Conservation (phyloP, 2,329 filamentous ascomycete species). For the Ascochyta viciae-villosae region DNA sequence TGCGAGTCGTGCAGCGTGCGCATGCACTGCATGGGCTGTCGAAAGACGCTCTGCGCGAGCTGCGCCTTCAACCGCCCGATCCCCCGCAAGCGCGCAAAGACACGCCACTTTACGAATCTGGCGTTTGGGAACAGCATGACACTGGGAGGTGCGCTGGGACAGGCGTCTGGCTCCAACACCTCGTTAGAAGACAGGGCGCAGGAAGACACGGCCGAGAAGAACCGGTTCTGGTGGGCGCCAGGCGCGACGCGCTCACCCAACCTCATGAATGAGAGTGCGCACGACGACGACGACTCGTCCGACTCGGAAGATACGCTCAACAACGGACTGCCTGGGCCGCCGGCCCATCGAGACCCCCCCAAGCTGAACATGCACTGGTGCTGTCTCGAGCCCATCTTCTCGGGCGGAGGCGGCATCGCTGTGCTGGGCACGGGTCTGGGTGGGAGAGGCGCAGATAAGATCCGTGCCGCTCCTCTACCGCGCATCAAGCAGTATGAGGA, state of each 20-base stretch:
- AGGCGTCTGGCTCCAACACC: constrained; percentile 39
- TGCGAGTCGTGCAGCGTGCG: constrained; percentile 67
- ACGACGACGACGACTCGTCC: constrained; percentile 47
- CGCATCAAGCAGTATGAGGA: constrained; percentile 63
- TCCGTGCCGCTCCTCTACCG: constrained; percentile 65
- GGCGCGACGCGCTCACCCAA: constrained; percentile 63
- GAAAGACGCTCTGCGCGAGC: constrained; percentile 66
- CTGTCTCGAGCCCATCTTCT: constrained; percentile 66
- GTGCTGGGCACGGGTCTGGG: constrained; percentile 58
- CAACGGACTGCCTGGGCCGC: constrained; percentile 45
- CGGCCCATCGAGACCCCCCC: constrained; percentile 51
- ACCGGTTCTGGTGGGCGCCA: constrained; percentile 66
- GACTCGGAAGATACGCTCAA: constrained; percentile 49
- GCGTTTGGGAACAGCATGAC: constrained; percentile 44
- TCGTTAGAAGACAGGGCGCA: constrained; percentile 32
- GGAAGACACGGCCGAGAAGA: constrained; percentile 30
- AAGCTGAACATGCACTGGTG: constrained; percentile 66
- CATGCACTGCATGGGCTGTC: constrained; percentile 68
- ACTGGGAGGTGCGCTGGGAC: constrained; percentile 34
- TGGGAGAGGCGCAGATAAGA: constrained; percentile 61
- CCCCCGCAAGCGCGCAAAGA: constrained; percentile 50
- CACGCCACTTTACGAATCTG: constrained; percentile 46
- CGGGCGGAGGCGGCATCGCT: constrained; percentile 65
- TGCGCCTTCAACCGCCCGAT: constrained; percentile 65
- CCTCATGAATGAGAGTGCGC: constrained; percentile 62